Evolutionary conservation across 2,329 filamentous ascomycete species (phyloP).

Genomic region (Pezicula neosporulosa): DNA sequence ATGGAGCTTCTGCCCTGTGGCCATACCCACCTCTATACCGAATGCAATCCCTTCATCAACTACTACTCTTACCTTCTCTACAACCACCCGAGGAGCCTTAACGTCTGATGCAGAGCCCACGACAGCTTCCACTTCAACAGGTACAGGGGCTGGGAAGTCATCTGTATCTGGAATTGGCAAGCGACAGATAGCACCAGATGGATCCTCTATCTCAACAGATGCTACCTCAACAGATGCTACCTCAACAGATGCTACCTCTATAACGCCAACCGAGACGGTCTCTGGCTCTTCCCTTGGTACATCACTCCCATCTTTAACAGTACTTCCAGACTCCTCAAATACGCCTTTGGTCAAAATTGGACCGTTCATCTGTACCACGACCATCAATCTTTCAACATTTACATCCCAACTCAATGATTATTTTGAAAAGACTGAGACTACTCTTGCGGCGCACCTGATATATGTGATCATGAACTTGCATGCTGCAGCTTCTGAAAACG

Average conservation of each 20-base stretch:
- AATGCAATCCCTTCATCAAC: constrained; percentile 18
- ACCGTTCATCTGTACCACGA: constrained; percentile 50
- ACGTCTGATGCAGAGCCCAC: neutral
- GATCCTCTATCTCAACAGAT: neutral
- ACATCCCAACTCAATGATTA: constrained; percentile 48
- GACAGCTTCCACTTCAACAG: neutral
- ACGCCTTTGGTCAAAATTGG: constrained; percentile 42
- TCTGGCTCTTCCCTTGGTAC: constrained; percentile 15
- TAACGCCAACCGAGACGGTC: neutral
- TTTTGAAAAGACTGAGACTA: constrained; percentile 47
- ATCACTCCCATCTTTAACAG: constrained; percentile 11
- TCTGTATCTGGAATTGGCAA: neutral
- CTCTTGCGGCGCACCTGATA: constrained; percentile 48
- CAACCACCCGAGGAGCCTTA: constrained; percentile 2
- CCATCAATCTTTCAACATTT: constrained; percentile 46
- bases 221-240: neutral
- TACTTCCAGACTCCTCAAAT: constrained; percentile 12
- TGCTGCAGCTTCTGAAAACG: constrained; percentile 41
- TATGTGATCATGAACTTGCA: constrained; percentile 58
- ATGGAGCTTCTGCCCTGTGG: constrained; percentile 61
- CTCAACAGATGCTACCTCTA: neutral
- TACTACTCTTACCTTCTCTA: constrained; percentile 21
- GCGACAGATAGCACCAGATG: neutral
- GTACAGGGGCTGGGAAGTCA: neutral
- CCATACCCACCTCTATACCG: constrained; percentile 34